phyloP scores from a whole-genome alignment of 805 yeast genomes.

The Ogataea trehalophila region DNA sequence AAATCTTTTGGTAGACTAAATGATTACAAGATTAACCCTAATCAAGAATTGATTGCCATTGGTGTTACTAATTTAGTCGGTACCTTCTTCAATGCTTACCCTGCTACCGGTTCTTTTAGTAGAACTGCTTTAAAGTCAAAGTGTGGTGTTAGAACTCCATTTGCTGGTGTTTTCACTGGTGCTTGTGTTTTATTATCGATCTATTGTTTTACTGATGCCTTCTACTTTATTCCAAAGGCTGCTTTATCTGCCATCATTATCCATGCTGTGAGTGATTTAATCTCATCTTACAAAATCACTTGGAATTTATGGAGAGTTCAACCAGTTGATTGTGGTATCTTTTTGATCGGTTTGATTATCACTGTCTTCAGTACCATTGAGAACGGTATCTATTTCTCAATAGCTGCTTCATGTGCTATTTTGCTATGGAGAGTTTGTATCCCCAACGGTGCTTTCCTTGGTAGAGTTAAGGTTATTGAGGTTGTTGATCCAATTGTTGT shows the following conservation, averaged over 20 bases:
- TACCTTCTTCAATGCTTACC: constrained; percentile 89
- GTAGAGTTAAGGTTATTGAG: constrained; percentile 68
- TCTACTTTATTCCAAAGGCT: constrained; percentile 88
- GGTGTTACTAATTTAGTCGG: constrained; percentile 89
- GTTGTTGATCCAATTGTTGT: constrained; percentile 57
- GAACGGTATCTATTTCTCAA: constrained; percentile 86
- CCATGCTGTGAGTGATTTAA: constrained; percentile 86
- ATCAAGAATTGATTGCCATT: constrained; percentile 91
- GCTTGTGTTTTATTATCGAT: constrained; percentile 82
- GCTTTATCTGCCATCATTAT: constrained; percentile 83
- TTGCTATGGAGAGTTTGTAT: constrained; percentile 70
- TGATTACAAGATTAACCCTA: constrained; percentile 86
- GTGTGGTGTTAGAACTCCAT: constrained; percentile 92
- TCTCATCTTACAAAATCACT: constrained; percentile 64
- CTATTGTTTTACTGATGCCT: constrained; percentile 76
- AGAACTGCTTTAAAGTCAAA: constrained; percentile 92
- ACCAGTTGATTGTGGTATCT: constrained; percentile 72
- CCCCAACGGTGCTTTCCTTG: constrained; percentile 81
- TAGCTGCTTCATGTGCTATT: constrained; percentile 75
- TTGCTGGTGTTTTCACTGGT: constrained; percentile 90
- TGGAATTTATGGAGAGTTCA: constrained; percentile 65
- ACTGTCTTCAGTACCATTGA: constrained; percentile 79
- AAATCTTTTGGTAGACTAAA: constrained; percentile 91
- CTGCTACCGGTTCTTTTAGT: constrained; percentile 93
- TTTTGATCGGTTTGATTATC: constrained; percentile 65